phyloP scores from a whole-genome alignment of 2,329 filamentous ascomycete genomes.

The Scedosporium dehoogii region DNA sequence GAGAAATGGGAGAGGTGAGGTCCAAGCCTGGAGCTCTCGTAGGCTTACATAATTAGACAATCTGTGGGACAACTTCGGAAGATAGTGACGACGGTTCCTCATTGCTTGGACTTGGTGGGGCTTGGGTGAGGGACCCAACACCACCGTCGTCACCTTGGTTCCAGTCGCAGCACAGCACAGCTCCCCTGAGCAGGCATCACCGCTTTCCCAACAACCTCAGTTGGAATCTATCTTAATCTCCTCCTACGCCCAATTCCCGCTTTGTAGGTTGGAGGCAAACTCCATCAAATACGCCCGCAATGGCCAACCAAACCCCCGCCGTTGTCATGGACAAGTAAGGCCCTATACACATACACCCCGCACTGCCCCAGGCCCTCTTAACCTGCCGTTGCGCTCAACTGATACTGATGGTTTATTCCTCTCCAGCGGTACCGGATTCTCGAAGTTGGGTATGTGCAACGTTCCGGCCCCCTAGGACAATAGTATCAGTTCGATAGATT shows the following conservation, averaged over 20 bases:
- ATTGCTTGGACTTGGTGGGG: background rate
- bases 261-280: background rate
- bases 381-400: background rate
- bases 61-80: conserved; percentile 5
- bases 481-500: background rate
- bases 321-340: conserved; percentile 99
- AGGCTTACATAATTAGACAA: conserved; percentile 1
- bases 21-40: background rate
- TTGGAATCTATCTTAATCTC: background rate
- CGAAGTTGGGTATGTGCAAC: conserved; percentile 74
- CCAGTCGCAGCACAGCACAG: background rate
- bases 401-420: conserved; percentile 11
- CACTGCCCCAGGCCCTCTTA: conserved; percentile 12
- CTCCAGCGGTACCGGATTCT: conserved; percentile 93
- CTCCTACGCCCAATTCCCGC: background rate
- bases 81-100: conserved; percentile 1
- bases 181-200: conserved; percentile 4
- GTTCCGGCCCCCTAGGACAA: conserved; percentile 7
- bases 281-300: conserved; percentile 24
- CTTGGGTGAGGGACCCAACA: background rate
- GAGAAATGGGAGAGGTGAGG: background rate
- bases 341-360: conserved; percentile 22
- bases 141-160: conserved; percentile 5
- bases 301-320: conserved; percentile 98
- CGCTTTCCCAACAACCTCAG: background rate